phyloP scores from a whole-genome alignment of 164 flowering plant species.

The Macadamia tetraphylla region DNA sequence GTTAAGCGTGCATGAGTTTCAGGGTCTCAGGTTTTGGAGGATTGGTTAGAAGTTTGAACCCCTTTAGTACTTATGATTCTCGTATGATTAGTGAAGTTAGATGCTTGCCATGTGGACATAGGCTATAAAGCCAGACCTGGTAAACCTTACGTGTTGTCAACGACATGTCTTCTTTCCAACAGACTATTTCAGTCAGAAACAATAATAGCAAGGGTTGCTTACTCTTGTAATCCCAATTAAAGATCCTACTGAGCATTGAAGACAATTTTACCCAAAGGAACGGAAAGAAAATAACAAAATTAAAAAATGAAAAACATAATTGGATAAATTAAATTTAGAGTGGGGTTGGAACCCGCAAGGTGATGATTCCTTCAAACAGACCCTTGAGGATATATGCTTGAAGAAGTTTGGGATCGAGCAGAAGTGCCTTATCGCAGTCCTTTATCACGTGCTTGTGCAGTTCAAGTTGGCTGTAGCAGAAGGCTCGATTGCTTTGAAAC shows the following conservation, averaged over 20 bases:
- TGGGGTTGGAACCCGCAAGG: too few species aligned
- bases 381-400: conserved; percentile 94
- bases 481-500: conserved; percentile 83
- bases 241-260: too few species aligned
- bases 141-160: too few species aligned
- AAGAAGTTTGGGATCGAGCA: conserved; percentile 64
- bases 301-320: neutral
- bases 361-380: conserved; percentile 7
- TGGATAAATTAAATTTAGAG: neutral
- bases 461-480: conserved; percentile 93
- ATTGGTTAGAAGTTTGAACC: too few species aligned
- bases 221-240: too few species aligned
- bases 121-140: too few species aligned
- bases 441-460: conserved; percentile 87
- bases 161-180: neutral
- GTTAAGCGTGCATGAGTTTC: too few species aligned
- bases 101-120: too few species aligned
- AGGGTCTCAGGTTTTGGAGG: too few species aligned
- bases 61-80: too few species aligned
- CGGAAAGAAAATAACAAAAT: neutral
- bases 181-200: neutral
- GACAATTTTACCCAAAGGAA: neutral
- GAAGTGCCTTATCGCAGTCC: conserved; percentile 86
- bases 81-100: too few species aligned
- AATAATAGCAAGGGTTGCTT: too few species aligned